Conservation (phyloP, 2,329 filamentous ascomycete genomes). For the Talaromyces albobiverticillius region DNA sequence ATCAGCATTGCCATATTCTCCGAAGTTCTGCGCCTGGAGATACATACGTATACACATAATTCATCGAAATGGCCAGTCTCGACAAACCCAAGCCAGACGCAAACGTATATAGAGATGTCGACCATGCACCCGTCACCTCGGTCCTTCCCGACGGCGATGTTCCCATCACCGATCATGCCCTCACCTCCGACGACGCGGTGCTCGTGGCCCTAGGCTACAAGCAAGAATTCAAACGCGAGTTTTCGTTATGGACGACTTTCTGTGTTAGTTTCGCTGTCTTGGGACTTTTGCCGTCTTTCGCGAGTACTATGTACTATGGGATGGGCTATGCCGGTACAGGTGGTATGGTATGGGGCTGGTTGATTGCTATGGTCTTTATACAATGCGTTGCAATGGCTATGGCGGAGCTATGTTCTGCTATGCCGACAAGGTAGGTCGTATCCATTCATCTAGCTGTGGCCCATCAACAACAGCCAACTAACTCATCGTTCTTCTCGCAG, state of each 20-base stretch:
- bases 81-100: constrained; percentile 12
- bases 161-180: constrained; percentile 31
- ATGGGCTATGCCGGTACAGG: constrained; percentile 56
- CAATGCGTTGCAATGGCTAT: constrained; percentile 66
- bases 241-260: constrained; percentile 71
- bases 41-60: neutral
- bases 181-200: constrained; percentile 41
- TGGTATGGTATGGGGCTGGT: constrained; percentile 74
- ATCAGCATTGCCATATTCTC: too few species aligned
- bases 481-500: constrained; percentile 24
- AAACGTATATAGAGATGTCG: constrained; percentile 19
- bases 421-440: constrained; percentile 59
- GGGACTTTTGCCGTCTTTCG: constrained; percentile 68
- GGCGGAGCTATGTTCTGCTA: constrained; percentile 70
- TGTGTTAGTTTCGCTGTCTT: constrained; percentile 72
- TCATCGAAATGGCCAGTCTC: too few species aligned
- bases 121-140: constrained; percentile 35
- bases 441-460: neutral
- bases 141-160: constrained; percentile 37
- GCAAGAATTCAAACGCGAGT: constrained; percentile 66
- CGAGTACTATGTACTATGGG: constrained; percentile 69
- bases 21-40: too few species aligned
- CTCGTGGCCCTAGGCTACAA: constrained; percentile 51
- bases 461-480: too few species aligned
- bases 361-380: constrained; percentile 70